Evolutionary conservation across 495 filamentous ascomycete species (phyloP), one percentile per base, ranked within the genome.

Genomic region (Daldinia concentrica): DNA sequence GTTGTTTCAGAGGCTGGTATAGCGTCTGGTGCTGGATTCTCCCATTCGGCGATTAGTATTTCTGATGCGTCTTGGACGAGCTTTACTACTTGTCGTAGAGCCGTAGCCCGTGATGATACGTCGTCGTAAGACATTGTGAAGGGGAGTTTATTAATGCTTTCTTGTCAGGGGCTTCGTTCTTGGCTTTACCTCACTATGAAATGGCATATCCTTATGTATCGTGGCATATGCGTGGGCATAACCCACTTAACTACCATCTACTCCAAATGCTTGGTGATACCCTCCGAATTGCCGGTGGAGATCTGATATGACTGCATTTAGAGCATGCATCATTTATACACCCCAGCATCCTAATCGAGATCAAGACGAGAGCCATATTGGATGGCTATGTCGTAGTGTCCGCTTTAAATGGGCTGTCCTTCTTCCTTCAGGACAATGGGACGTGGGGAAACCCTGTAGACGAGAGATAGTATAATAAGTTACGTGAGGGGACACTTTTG

Each of bases 81-180:
- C 45, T 73, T 69, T 6, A 69, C 66, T 27, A 73, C 62, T 34
- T 73, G 71, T 43, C 66, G 65, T 54, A 73, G 71, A 45, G 71
- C 71, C 22, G 71, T 56, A 17, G 62, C 65, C 34, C 71, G 71
- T 27, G 71, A 73, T 37, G 66, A 36, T 62, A 63, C 39, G 50
- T 73, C 66, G 6, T 59, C 34, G 41, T 66, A 69, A 29, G 71
- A 62, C 71, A 73, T 73, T 24, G 43, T 32, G 14, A 24, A 45
- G 26, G 22, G 52, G 27, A 51, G 4, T 27, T 29, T 22, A 30
- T 11, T 24, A 4, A 29, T 36, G n/a, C n/a, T 32, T 19, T 15
- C n/a, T 37, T 36, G 2, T 24, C 11, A 32, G 15, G 30, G 8
- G 54, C 15, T 12, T 57, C n/a, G 43, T 41, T 61, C 32, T 59